Conservation (phyloP, 768 basidiomycete species). For the Leccinum longicurvipes region DNA sequence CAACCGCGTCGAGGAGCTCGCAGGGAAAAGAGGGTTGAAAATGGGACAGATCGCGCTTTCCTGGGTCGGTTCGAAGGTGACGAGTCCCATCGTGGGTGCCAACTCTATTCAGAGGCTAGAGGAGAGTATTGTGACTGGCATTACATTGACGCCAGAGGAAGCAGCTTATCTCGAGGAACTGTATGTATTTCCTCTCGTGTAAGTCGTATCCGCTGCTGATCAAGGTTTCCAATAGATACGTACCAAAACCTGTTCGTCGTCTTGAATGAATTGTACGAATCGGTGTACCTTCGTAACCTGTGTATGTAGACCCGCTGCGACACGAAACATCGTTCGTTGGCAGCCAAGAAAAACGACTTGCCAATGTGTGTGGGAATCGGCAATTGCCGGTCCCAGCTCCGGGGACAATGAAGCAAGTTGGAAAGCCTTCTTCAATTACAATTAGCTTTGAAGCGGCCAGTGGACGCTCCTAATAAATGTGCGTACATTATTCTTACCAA, state of each 20-base stretch:
- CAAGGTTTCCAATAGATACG: slow-evolving; percentile 10
- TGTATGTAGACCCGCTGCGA: no score
- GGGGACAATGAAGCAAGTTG: no score
- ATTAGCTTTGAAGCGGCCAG: no score
- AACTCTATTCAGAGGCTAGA: slow-evolving; percentile 33
- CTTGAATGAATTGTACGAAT: slow-evolving; percentile 5
- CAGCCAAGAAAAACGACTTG: no score
- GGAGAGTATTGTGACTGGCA: slow-evolving; percentile 25
- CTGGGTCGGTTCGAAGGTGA: slow-evolving; percentile 40
- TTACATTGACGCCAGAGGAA: slow-evolving; percentile 29
- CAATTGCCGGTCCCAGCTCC: no score
- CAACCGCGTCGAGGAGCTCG: slow-evolving; percentile 40
- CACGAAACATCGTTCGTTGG: no score
- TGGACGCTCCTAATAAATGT: no score
- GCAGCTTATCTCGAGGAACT: slow-evolving; percentile 25
- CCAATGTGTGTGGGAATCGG: no score
- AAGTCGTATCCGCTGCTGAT: no score
- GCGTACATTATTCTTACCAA: no score
- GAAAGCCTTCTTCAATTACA: no score
- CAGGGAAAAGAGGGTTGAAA: slow-evolving; percentile 36
- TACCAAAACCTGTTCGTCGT: slow-evolving; percentile 17
- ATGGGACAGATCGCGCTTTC: slow-evolving; percentile 48
- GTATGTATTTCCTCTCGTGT: slow-evolving; percentile 9
- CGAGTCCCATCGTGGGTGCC: slow-evolving; percentile 44
- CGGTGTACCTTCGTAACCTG: no score